Base-by-base conservation (phyloP, 768 basidiomycete species). In the Cystobasidium onofrii region DNA sequence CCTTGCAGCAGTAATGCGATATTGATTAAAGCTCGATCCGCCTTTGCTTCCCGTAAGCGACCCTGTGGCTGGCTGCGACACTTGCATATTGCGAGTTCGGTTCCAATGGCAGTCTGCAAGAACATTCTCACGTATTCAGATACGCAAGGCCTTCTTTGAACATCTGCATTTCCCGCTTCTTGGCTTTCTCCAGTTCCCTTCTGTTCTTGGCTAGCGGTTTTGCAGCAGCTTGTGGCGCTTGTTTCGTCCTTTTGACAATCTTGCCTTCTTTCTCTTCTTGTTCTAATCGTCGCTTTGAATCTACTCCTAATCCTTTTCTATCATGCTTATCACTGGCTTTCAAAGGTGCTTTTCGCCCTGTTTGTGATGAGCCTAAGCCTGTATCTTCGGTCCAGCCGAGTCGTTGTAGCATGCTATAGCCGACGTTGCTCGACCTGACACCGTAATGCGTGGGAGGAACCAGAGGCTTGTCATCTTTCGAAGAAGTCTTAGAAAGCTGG, bases 81-180 rank as follows among this genome's bases (percentile, higher is more conserved):
- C n/a, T n/a, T n/a, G n/a, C n/a, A n/a, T n/a, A n/a, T n/a, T n/a
- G n/a, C n/a, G n/a, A n/a, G n/a, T n/a, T n/a, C n/a, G n/a, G n/a
- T n/a, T n/a, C n/a, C n/a, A n/a, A n/a, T n/a, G n/a, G n/a, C n/a
- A n/a, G n/a, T n/a, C n/a, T n/a, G n/a, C n/a, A n/a, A n/a, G n/a
- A n/a, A 61, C 25, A 61, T 39, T 15, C 31, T 55, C 50, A 71
- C 25, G 23, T 71, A 29, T 71, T 55, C 10, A 71, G 36, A 60
- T 71, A 71, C 10, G 69, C 69, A 34, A 71, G 52, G 18, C 69
- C 69, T 27, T 55, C 69, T 60, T 71, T 60, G 54, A 71, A 71
- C 54, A 60, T 39, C 69, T 71, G 50, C 69, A 71, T 71, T 39
- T 71, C 69, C 33, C 54, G 36, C 33, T 36, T 55, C 54, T 46